Evolutionary conservation across 768 basidiomycete genomes (phyloP).

Genomic region (Xerocomellus amylosporus): DNA sequence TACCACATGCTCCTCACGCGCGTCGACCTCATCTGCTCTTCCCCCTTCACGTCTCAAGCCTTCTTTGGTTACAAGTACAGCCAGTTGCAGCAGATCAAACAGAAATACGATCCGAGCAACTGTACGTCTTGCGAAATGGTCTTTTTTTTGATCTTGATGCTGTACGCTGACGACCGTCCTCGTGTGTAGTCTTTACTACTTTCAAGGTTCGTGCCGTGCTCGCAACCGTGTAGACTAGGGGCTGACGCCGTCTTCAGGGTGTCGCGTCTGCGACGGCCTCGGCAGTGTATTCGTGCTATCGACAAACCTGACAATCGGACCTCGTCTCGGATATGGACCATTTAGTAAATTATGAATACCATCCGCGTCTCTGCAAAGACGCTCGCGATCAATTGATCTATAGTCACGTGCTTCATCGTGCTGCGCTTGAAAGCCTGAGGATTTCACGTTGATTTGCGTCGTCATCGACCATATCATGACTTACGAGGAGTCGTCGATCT

Average conservation of each 20-base stretch:
- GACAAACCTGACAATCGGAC: neutral
- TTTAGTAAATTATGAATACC: too few species aligned
- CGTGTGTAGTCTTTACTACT: constrained; percentile 14
- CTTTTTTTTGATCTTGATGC: too few species aligned
- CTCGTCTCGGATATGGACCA: neutral
- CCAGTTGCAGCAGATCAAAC: constrained; percentile 9
- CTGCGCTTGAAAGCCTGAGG: too few species aligned
- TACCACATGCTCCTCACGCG: neutral
- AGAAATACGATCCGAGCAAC: constrained; percentile 12
- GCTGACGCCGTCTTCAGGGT: neutral
- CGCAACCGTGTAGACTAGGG: too few species aligned
- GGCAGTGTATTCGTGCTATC: constrained; percentile 2
- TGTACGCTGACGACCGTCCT: neutral
- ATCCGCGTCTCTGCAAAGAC: too few species aligned
- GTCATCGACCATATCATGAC: too few species aligned
- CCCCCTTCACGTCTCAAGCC: neutral
- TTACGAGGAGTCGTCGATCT: too few species aligned
- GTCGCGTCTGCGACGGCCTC: constrained; percentile 4
- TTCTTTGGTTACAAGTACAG: constrained; percentile 22
- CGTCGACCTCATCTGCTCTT: neutral
- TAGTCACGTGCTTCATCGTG: too few species aligned
- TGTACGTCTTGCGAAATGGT: constrained; percentile 4
- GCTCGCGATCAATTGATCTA: too few species aligned
- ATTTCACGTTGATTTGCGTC: too few species aligned
- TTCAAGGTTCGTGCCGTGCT: constrained; percentile 1